These are phyloP conservation scores for Athelia psychrophila DNA, from an alignment of 1,284 basidiomycete species.

Conservation along the genomic window DNA sequence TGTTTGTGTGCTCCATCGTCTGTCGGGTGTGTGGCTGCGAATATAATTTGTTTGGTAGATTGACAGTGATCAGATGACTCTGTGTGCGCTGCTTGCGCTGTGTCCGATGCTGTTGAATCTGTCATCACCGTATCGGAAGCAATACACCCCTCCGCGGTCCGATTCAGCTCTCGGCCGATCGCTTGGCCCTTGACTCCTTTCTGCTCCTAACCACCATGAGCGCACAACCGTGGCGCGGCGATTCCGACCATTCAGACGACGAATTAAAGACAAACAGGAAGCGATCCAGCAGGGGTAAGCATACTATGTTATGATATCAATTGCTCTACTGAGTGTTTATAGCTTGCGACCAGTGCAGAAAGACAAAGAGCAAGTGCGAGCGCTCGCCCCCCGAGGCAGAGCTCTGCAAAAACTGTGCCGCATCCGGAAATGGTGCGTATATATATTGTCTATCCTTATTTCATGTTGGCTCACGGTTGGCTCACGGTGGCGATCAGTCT, in stretches of 20 bases:
- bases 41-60: too few relatives aligned
- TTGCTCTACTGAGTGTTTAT: background rate
- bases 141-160: too few relatives aligned
- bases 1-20: too few relatives aligned
- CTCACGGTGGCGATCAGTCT: slow-evolving; percentile 40
- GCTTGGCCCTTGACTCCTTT: too few relatives aligned
- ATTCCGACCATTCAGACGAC: slow-evolving; percentile 59
- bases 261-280: slow-evolving; percentile 52
- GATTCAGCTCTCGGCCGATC: too few relatives aligned
- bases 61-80: too few relatives aligned
- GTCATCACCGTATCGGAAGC: too few relatives aligned
- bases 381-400: slow-evolving; percentile 47
- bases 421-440: slow-evolving; percentile 56
- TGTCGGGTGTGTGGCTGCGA: too few relatives aligned
- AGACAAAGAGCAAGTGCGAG: slow-evolving; percentile 86
- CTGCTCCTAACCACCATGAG: slow-evolving; percentile 26
- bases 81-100: too few relatives aligned
- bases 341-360: slow-evolving; percentile 85
- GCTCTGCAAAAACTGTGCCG: slow-evolving; percentile 67
- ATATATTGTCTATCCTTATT: slow-evolving; percentile 3
- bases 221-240: slow-evolving; percentile 35
- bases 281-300: slow-evolving; percentile 65
- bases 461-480: background rate
- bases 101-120: too few relatives aligned
- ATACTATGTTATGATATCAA: slow-evolving; percentile 2